Conservation (phyloP, 345 rosid genomes). For the Gossypium mustelinum region DNA sequence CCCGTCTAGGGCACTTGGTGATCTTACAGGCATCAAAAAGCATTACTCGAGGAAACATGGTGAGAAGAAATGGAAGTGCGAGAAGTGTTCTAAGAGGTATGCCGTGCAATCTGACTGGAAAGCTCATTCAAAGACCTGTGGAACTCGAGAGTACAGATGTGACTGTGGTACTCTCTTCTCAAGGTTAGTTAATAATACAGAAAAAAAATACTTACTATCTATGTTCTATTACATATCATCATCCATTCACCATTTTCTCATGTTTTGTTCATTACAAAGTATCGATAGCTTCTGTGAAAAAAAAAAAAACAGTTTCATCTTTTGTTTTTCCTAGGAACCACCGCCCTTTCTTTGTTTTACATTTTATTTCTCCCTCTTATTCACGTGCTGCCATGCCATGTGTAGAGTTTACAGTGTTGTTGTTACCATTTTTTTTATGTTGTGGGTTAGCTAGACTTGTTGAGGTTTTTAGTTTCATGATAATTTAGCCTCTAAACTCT, state of each 20-base stretch:
- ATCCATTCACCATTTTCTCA: not conserved
- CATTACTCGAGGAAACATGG: conserved; percentile 79
- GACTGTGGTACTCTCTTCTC: conserved; percentile 86
- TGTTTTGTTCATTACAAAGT: too few species aligned
- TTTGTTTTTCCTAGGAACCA: conserved; percentile 48
- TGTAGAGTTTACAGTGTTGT: conserved; percentile 27
- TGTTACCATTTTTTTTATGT: conserved; percentile 57
- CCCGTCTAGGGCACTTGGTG: conserved; percentile 78
- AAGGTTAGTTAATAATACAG: conserved; percentile 31
- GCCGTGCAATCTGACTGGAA: conserved; percentile 90
- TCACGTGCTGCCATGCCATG: conserved; percentile 65
- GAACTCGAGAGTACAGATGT: conserved; percentile 72
- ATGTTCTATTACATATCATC: not conserved
- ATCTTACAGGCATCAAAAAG: conserved; percentile 79
- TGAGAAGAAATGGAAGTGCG: conserved; percentile 86
- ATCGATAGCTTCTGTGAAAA: not conserved
- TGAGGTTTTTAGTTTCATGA: conserved; percentile 32
- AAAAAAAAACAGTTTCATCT: not conserved
- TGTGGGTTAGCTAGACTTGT: conserved; percentile 33
- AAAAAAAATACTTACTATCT: not conserved
- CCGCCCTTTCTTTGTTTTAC: conserved; percentile 36
- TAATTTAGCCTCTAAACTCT: conserved; percentile 17
- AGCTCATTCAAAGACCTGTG: conserved; percentile 81
- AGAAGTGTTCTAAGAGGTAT: conserved; percentile 67
- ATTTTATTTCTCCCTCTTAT: conserved; percentile 16